Percentiles rank a stretch among this genome's conserved stretches.
phyloP scores from a whole-genome alignment of 805 yeast genomes.

The Saturnispora ahearnii region DNA sequence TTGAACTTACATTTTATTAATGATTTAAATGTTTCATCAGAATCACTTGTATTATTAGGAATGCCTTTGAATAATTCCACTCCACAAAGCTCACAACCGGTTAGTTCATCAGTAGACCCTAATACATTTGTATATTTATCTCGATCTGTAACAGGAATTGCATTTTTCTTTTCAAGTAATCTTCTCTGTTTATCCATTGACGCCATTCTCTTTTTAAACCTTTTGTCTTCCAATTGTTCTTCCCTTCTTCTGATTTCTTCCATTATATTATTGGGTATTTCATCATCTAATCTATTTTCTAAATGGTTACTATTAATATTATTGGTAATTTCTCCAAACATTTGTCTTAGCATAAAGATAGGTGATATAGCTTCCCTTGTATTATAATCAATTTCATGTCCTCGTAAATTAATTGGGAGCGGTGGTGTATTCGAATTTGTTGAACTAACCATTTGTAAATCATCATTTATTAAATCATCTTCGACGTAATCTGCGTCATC shows the following conservation, averaged over 20 bases:
- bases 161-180: constrained; percentile 13
- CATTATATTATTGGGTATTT: constrained; percentile 24
- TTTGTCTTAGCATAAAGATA: background rate
- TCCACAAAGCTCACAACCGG: constrained; percentile 62
- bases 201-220: constrained; percentile 17
- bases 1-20: constrained; percentile 24
- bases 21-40: constrained; percentile 16
- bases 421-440: constrained; percentile 5
- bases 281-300: constrained; percentile 12
- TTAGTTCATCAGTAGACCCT: constrained; percentile 21
- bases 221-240: constrained; percentile 21
- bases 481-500: constrained; percentile 6
- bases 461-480: constrained; percentile 1
- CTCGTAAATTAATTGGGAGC: background rate
- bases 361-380: background rate
- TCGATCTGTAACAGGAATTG: constrained; percentile 12
- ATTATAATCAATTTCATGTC: background rate
- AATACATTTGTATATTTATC: constrained; percentile 21
- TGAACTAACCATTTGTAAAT: constrained; percentile 9
- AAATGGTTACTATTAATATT: background rate
- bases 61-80: constrained; percentile 65
- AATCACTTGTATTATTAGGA: constrained; percentile 31
- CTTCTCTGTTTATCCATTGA: constrained; percentile 13
- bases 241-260: constrained; percentile 22
- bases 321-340: background rate